Evolutionary conservation across 345 rosid species (phyloP), one percentile per base, ranked within the genome.

Genomic region (Euclidium syriacum): DNA sequence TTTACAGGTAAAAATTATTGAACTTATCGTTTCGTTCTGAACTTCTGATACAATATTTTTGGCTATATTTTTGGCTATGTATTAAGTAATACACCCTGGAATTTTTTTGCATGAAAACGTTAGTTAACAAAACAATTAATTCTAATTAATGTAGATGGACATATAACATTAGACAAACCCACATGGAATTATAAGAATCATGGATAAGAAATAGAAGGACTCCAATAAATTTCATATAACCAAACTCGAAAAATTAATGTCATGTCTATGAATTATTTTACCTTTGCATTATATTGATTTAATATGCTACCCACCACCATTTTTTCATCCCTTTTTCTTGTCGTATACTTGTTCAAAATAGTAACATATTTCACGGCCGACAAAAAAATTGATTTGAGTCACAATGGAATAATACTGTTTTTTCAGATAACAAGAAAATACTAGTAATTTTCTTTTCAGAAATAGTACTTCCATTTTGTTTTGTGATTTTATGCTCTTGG

Each of bases 241-340:
- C 46, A 62, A 70, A 39, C 29, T 17, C 34, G 27, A 46, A 18
- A 48, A 54, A 11, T 39, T 27, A 62, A 46, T 55, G 59, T 63
- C 64, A 36, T 55, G 64, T 70, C 52, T 47, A 16, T 55, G 8
- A 44, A 62, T 55, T n/a, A 70, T 70, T 70, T 46, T 27, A 38
- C 40, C 14, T 46, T 50, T 52, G 30, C 52, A 47, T 70, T 47
- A 23, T 38, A 47, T 38, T 70, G 63, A 53, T 62, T 62, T 27
- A 70, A 62, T 70, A 62, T 54, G 58, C 17, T 38, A 62, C 58
- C 69, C 23, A 69, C 48, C 44, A n/a, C n/a, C n/a, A n/a, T n/a
- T 23, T 16, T 57, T 24, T 10, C 29, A 46, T 56, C 39, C 10
- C 1, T 35, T 55, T 62, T 48, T 39, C 26, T 54, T 70, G 62